Base-by-base conservation (phyloP, 805 yeast species). In the Starmerella asiatica region DNA sequence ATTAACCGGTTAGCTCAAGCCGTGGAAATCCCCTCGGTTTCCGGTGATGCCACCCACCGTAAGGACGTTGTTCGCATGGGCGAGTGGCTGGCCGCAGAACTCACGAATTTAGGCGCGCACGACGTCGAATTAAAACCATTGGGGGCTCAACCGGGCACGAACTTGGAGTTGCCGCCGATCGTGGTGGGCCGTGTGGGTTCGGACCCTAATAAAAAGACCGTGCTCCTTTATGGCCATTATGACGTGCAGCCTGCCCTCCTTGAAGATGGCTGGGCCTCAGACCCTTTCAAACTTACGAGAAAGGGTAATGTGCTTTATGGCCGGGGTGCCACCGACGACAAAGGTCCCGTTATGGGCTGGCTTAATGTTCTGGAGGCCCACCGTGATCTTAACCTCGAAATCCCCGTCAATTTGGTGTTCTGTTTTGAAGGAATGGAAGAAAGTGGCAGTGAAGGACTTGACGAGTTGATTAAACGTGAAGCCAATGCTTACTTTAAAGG, bases 401-500 rank as follows among this genome's bases (percentile, higher is more conserved):
- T 91, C 43, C 99, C 99, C 16, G 96, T 91, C 47, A 91, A 91
- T 65, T 63, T 91, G 53, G 72, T 85, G 36, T 79, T 81, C 58
- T 84, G 95, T 62, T 91, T 91, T 55, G 99, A 91, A 65, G 97
- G 98, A 46, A 91, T 91, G 99, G 99, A 91, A 65, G 99, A 91
- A 65, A 76, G 86, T 48, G 99, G 99, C 19, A 84, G 95, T 26
- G 62, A 83, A 37, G 97, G 97, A 27, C 71, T 91, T 49, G 98
- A 88, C 51, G 75, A 67, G 27, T 71, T 91, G 54, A 79, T 91
- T 55, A 77, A 76, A 37, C 61, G 66, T 31, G 97, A 91, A 65
- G 86, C 93, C 40, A 60, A 70, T 38, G 60, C 62, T 29, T 91
- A 84, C 62, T 91, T 91, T 69, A 76, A 79, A 59, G 77, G 74